Base-by-base conservation (phyloP, 805 yeast species). In the Ogataea trehaloabstinens region DNA sequence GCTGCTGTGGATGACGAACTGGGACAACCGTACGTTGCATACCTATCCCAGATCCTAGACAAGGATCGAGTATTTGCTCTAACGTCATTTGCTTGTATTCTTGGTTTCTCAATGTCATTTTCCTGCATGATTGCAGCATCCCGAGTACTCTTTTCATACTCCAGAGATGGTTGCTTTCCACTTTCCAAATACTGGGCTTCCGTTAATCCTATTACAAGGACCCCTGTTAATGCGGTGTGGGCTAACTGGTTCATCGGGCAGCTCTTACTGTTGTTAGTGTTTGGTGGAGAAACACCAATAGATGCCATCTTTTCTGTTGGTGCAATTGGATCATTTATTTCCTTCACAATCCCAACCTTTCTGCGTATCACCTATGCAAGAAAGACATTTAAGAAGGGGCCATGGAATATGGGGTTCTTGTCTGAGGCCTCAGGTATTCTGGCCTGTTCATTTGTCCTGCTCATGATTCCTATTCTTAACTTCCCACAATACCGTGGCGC, bases 301-400 rank as follows among this genome's bases (percentile, higher is more conserved):
- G 80, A 74, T 19, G 87, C 87, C 35, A 78, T 78, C 42, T 81
- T 81, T 63, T 78, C 85, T 3, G 85, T 81, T 31, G 85, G 85
- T 22, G 86, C 85, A 35, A 79, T 81, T 53, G 74, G 83, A 5
- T 77, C 82, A 0, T 78, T 80, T 52, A 69, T 80, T 43, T 79
- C 85, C 3, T 81, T 80, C 63, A 69, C 76, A 19, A 63, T 76
- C 51, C 87, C 87, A 5, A 76, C 80, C 12, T 52, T 76, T 10
- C 66, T 80, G 41, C 74, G 78, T 52, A 72, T 78, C 51, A 73
- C 81, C 4, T 73, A 71, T 49, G 70, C 79, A 3, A 60, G 74
- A 39, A 63, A 70, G 24, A 61, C 68, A 1, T 81, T 80, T 65
- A 61, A 63, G 44, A 74, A 72, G 7, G 87, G 87, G 3, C 87